Evolutionary conservation across 2,329 filamentous ascomycete genomes (phyloP).

Genomic region (Didymella sp.): DNA sequence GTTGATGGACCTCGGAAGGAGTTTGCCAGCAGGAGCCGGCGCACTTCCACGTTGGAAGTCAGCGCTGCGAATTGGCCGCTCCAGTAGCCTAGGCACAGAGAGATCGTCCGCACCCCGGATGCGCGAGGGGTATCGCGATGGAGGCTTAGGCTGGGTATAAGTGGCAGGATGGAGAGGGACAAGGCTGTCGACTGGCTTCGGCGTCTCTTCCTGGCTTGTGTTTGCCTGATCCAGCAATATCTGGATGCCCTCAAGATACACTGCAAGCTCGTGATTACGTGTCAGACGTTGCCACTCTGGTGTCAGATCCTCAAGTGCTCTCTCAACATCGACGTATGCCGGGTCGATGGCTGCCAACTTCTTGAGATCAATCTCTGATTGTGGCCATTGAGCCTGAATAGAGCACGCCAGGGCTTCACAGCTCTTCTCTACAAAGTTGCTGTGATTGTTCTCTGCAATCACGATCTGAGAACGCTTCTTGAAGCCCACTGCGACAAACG

Average conservation of each 20-base stretch:
- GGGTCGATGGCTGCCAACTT: slow-evolving; percentile 36
- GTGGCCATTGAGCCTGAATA: slow-evolving; percentile 51
- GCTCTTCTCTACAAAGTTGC: slow-evolving; percentile 33
- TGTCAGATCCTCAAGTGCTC: slow-evolving; percentile 51
- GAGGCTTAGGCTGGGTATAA: not conserved
- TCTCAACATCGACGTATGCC: slow-evolving; percentile 43
- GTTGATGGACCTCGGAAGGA: not conserved
- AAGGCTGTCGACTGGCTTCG: not conserved
- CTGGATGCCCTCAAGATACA: slow-evolving; percentile 56
- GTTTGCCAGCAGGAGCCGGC: not conserved
- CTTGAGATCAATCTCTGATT: slow-evolving; percentile 40
- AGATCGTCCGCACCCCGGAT: not conserved
- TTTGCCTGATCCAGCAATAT: slow-evolving; percentile 30
- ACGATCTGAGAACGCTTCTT: slow-evolving; percentile 35
- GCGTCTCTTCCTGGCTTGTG: not conserved
- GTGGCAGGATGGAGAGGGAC: not conserved
- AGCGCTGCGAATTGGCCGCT: not conserved
- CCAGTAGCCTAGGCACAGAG: not conserved
- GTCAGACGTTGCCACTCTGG: slow-evolving; percentile 59
- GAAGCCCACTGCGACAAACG: slow-evolving; percentile 38
- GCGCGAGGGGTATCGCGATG: not conserved
- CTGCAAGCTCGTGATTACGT: slow-evolving; percentile 57
- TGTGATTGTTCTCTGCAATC: slow-evolving; percentile 34
- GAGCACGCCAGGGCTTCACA: slow-evolving; percentile 51
- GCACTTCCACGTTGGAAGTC: not conserved